Base-by-base conservation (phyloP, 1,284 basidiomycete species). In the Takashimella koratensis region DNA sequence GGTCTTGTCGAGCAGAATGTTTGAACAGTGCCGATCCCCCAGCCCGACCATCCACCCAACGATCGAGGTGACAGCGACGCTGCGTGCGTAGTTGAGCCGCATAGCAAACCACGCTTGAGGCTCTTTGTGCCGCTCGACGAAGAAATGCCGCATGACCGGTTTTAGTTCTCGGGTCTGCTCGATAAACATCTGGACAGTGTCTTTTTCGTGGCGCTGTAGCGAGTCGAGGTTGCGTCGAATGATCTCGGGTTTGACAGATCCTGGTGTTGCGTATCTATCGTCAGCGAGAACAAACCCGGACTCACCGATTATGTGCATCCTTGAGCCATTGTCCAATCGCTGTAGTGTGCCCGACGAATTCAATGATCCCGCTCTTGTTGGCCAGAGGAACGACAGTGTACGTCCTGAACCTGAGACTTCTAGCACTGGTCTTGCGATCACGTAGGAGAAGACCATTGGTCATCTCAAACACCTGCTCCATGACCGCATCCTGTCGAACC, bases 401-500 rank as follows among this genome's bases (percentile, higher is more conserved):
- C 10, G 84, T 87, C 36, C 92, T 82, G 56, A 97, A 84, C 43
- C 79, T 78, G 24, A 98, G 79, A 30, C 84, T 78, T 11, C 95
- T 84, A 50, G 83, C 81, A 49, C 81, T 81, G 0, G 93, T 90
- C 58, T 87, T 84, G 23, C 84, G 80, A 70, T 98, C 91, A 11
- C 80, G 79, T 8, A 69, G 66, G 5, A 98, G 81, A 1, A 97
- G 81, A 3, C 82, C 77, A 59, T 98, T 98, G 51, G 93, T 87
- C 42, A 98, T 80, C 26, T 86, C 84, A 67, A 98, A 98, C 2
- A 97, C 91, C 75, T 98, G 96, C 69, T 97, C 92, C 94, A 98
- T 97, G 45, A 98, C 91, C 0, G 95, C 94, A 70, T 98, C 95
- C 75, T 98, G 96, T 25, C 95, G 85, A 27, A 96, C 76, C 67